Base-by-base conservation (phyloP, 345 rosid species). In the Corymbia maculata region DNA sequence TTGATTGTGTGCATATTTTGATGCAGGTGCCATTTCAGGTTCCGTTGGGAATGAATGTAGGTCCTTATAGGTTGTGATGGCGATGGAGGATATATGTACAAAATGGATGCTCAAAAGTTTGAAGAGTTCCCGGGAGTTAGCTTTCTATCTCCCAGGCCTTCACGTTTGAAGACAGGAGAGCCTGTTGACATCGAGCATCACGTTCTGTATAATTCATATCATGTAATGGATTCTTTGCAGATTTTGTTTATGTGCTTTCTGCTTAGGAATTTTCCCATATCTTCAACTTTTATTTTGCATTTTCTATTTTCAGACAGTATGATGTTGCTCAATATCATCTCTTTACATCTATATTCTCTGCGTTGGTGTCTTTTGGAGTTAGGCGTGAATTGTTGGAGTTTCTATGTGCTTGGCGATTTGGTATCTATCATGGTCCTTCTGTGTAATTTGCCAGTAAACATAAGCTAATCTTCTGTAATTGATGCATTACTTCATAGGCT, bases 11-110 rank as follows among this genome's bases (percentile, higher is more conserved):
- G 13, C 64, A 53, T n/a, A 17, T 16, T 61, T 42, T 36, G 44
- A 51, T 89, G 91, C 92, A 98, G 99, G 99, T 98, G 89, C 98
- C 99, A 1, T 96, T 98, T 92, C 98, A 95, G 95, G 98, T 96
- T 90, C 98, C 99, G 3, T 87, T 97, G 42, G 98, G 97, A 90
- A 98, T 97, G 79, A 98, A 98, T 88, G 93, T 97, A 61, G 98
- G 61, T 97, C 36, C 95, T 96, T 24, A 89, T 98, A 86, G 99
- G 99, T 57, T 36, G 42, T 2, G 42, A 36, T 36, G 42, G 42
- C 42, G 42, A 36, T 36, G 42, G 42, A 36, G 42, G 42, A 36
- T 36, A 36, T 36, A 36, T 4, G 42, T 36, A 36, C 42, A 36
- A 36, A 36, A 36, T 36, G 42, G 42, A 36, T 36, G 42, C 42